Base-by-base conservation (phyloP, 108 stramenopile genomes). In the Ochromonas danica region DNA sequence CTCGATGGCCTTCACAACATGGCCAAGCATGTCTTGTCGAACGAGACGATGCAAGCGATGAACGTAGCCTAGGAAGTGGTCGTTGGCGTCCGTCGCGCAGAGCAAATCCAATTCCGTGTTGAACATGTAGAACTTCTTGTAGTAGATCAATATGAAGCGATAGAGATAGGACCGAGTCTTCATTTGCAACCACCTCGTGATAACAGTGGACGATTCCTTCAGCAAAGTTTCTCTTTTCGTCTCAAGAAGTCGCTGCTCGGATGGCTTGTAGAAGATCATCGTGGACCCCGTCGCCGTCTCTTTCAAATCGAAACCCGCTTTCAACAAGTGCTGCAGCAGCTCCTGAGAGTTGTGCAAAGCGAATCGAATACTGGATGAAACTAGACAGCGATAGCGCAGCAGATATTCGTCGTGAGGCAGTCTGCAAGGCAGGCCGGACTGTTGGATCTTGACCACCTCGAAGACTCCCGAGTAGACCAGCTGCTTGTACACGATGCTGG, bases 371-470 rank as follows among this genome's bases (percentile, higher is more conserved):
- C 28, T 27, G 14, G 43, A 45, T 57, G 72, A 33, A 14, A 36
- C 17, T 41, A 75, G 25, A 42, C 72, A 75, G 6, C 72, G 36
- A 60, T 42, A 75, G 3, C 72, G 36, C 6, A 35, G n/a, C 6
- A 75, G 6, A 36, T 35, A 75, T 10, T 42, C 36, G 10, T 33
- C 10, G 40, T 75, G 72, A 6, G 28, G 43, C 36, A 75, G n/a
- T 27, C 72, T 3, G 38, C 43, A 75, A 27, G 72, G 72, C 72
- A 75, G 25, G 25, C 72, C 72, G 31, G 72, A 75, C 35, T 42
- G 40, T 41, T 75, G 72, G 41, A 75, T 75, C 40, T 75, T 75
- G 3, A 75, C 72, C 14, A 75, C 72, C 41, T 75, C 72, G 40
- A 75, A 75, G 31, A 75, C 72, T 28, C 72, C 72, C 17, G 45